A percentile compares a stretch with the other conserved stretches of the same genome.
Conservation (phyloP, 2,329 filamentous ascomycete species). For the Thielaviopsis populi region DNA sequence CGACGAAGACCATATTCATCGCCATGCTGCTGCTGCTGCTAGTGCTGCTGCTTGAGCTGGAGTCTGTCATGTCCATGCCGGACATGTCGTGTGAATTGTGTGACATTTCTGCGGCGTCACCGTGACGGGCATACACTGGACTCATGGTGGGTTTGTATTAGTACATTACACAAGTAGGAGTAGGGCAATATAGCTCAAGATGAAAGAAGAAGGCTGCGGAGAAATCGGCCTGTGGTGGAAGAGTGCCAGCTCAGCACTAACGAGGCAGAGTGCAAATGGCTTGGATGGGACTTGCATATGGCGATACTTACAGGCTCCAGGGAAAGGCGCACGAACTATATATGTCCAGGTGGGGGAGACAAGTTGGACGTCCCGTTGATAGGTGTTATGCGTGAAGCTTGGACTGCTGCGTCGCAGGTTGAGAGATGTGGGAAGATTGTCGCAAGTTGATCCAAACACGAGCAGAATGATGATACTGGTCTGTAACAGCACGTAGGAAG, state of each 20-base stretch:
- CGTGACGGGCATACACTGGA: slow-evolving; percentile 9
- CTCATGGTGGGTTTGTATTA: slow-evolving; percentile 4
- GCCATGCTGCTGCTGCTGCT: slow-evolving; percentile 8
- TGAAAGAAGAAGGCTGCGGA: background rate
- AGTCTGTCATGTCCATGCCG: slow-evolving; percentile 13
- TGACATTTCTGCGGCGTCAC: background rate
- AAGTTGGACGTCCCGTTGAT: background rate
- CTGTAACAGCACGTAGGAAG: background rate
- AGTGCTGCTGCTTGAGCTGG: slow-evolving; percentile 1
- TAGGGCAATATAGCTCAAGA: background rate
- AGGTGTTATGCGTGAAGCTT: background rate
- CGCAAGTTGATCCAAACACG: background rate
- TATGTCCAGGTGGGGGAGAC: background rate
- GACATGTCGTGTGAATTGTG: background rate
- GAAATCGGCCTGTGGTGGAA: background rate
- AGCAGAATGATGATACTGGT: slow-evolving; percentile 13
- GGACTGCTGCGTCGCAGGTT: background rate
- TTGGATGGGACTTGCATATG: background rate
- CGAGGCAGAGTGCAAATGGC: background rate
- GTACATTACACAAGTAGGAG: background rate
- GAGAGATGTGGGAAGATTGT: background rate
- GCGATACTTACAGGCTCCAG: background rate
- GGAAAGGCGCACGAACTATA: background rate
- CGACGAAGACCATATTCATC: slow-evolving; percentile 48
- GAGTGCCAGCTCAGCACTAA: background rate